Evolutionary conservation across 805 yeast species (phyloP).

Genomic region (Saccharomycopsis sp.): DNA sequence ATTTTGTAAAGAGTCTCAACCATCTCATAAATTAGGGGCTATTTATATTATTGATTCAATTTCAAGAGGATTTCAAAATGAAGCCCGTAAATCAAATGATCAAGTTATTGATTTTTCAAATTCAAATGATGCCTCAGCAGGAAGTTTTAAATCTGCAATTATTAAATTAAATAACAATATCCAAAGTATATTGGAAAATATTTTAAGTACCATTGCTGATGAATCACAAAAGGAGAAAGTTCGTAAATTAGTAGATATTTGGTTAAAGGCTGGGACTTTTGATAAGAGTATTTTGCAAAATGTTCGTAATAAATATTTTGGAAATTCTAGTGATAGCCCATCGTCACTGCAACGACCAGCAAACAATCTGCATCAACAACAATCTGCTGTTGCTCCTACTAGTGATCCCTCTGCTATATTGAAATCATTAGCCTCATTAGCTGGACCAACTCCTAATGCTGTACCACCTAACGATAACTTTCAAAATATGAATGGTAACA

Average conservation of each 20-base stretch:
- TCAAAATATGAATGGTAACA: conserved; percentile 23
- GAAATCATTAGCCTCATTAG: conserved; percentile 63
- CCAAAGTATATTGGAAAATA: conserved; percentile 4
- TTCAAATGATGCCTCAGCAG: conserved; percentile 3
- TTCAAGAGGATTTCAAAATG: conserved; percentile 77
- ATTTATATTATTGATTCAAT: conserved; percentile 89
- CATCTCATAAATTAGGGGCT: conserved; percentile 81
- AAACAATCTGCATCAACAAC: conserved; percentile 21
- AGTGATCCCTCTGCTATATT: conserved; percentile 55
- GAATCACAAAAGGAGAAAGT: conserved; percentile 65
- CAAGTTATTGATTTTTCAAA: conserved; percentile 24
- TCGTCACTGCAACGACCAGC: conserved; percentile 44
- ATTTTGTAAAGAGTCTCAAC: conserved; percentile 65
- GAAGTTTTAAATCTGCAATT: conserved; percentile 14
- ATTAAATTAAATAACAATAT: conserved; percentile 10
- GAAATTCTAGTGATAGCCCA: conserved; percentile 24
- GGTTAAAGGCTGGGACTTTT: conserved; percentile 85
- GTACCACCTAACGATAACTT: conserved; percentile 21
- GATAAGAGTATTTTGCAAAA: conserved; percentile 44
- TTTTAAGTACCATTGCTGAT: conserved; percentile 22
- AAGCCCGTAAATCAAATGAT: conserved; percentile 53
- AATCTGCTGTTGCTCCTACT: conserved; percentile 24
- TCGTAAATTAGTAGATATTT: conserved; percentile 79
- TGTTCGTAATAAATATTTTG: conserved; percentile 54
- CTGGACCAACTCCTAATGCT: conserved; percentile 34